phyloP scores from a whole-genome alignment of 2,329 filamentous ascomycete species.

The Xylariaceae sp. region DNA sequence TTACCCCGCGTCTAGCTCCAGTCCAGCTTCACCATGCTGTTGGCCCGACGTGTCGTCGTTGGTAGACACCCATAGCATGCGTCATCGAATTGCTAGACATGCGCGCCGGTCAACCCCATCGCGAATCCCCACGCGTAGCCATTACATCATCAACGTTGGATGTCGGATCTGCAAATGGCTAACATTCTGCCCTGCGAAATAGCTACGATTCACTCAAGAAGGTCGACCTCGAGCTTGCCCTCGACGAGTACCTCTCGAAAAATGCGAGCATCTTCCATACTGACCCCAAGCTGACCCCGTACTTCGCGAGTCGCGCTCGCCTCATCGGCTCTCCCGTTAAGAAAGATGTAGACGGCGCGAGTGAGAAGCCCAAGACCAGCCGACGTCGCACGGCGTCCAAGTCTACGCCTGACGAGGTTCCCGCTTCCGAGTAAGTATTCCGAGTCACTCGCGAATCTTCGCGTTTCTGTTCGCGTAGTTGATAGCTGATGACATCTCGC shows the following conservation, averaged over 20 bases:
- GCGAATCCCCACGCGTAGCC: slow-evolving; percentile 21
- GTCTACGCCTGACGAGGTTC: slow-evolving; percentile 55
- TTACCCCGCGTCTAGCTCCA: background rate
- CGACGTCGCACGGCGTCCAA: slow-evolving; percentile 36
- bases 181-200: slow-evolving; percentile 22
- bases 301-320: slow-evolving; percentile 65
- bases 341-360: slow-evolving; percentile 26
- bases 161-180: slow-evolving; percentile 22
- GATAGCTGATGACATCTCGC: slow-evolving; percentile 51
- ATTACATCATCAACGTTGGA: slow-evolving; percentile 16
- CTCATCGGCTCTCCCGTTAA: slow-evolving; percentile 50
- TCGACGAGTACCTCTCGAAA: slow-evolving; percentile 67
- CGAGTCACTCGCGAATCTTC: slow-evolving; percentile 49
- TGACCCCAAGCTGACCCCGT: slow-evolving; percentile 63
- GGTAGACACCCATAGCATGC: slow-evolving; percentile 3
- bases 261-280: slow-evolving; percentile 61
- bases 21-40: background rate
- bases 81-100: slow-evolving; percentile 9
- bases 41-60: background rate
- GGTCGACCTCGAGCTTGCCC: slow-evolving; percentile 66
- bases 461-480: background rate
- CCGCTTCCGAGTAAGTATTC: slow-evolving; percentile 68
- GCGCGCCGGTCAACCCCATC: slow-evolving; percentile 17
- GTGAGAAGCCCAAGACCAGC: slow-evolving; percentile 26
- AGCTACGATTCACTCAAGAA: slow-evolving; percentile 72